Base-by-base conservation (phyloP, 352 stramenopile genomes). In the Pelagophyceae sp. region DNA sequence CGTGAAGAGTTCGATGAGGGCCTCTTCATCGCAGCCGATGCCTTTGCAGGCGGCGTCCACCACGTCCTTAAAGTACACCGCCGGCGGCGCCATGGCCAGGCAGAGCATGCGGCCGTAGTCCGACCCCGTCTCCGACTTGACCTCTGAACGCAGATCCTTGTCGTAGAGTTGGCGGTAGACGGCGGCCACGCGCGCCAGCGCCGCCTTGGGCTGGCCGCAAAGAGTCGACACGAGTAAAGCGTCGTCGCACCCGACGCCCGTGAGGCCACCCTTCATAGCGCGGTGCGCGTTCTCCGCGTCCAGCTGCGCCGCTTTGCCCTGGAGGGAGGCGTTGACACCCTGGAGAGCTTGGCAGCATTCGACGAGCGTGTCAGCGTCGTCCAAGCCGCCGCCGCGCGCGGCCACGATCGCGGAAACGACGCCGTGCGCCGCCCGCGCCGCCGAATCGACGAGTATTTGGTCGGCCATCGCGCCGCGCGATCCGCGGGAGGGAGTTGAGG, bases 21-120 rank as follows among this genome's bases (percentile, higher is more conserved):
- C 58, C 29, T 33, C 58, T n/a, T 65, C 58, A n/a, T 65, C 58
- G 58, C 58, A 65, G 58, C 58, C 58, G 17, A 65, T 5, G 58
- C 58, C 58, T n/a, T 65, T n/a, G 58, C 58, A 65, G 23, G 58
- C 58, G 17, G 5, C 23, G 29, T 65, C 23, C 2, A 65, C 32
- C 5, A 65, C 23, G 58, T 65, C 58, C 5, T 17, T n/a, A n/a
- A 65, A 17, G 58, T 65, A 65, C 5, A 33, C 58, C 58, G 20
- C 58, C 20, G 58, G 58, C 32, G 23, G 17, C n/a, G n/a, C n/a
- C 29, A 65, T 33, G 23, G 58, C 58, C 5, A 33, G 32, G 23
- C 17, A 5, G 17, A 65, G 20, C 58, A 65, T 65, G 23, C 29
- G 23, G 58, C 58, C 58, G 58, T 65, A 65, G 58, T 65, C 29